Conservation (phyloP, 2,329 filamentous ascomycete species). For the Trematosphaeria pertusa region DNA sequence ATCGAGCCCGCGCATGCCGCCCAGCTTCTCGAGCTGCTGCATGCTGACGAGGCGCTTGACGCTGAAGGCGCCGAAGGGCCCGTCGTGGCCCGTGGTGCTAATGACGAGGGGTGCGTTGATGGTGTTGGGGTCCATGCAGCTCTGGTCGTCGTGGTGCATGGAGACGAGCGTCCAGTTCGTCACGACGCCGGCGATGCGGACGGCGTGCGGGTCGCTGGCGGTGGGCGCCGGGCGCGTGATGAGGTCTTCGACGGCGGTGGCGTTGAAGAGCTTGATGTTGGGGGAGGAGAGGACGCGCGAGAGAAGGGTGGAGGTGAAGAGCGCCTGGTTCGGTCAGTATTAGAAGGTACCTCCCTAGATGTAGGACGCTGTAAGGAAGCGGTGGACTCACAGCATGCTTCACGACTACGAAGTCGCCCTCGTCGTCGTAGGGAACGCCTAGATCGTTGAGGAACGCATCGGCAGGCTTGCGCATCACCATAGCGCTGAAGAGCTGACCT, state of each 20-base stretch:
- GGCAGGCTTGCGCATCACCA: constrained; percentile 94
- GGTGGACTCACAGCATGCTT: constrained; percentile 74
- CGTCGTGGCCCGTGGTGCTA: constrained; percentile 90
- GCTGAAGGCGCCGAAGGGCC: constrained; percentile 87
- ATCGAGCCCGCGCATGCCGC: constrained; percentile 91
- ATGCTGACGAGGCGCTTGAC: constrained; percentile 92
- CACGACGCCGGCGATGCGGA: constrained; percentile 86
- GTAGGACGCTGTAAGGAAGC: no score
- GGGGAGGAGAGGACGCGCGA: constrained; percentile 83
- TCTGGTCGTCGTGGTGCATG: constrained; percentile 76
- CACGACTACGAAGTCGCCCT: constrained; percentile 87
- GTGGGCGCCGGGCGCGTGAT: constrained; percentile 73
- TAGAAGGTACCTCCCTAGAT: no score
- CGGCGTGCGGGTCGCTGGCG: constrained; percentile 53
- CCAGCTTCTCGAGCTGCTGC: constrained; percentile 81
- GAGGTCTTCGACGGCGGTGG: constrained; percentile 88
- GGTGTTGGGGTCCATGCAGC: constrained; percentile 97
- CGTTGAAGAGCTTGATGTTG: constrained; percentile 97
- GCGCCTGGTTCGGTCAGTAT: constrained; percentile 53
- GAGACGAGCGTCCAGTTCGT: constrained; percentile 95
- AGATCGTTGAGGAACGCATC: constrained; percentile 83
- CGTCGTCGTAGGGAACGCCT: constrained; percentile 85
- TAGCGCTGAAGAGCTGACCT: constrained; percentile 91
- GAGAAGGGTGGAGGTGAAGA: constrained; percentile 89
- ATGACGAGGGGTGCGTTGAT: constrained; percentile 91